Conservation (phyloP, 129 eudicot species). For the Tanacetum coccineum region DNA sequence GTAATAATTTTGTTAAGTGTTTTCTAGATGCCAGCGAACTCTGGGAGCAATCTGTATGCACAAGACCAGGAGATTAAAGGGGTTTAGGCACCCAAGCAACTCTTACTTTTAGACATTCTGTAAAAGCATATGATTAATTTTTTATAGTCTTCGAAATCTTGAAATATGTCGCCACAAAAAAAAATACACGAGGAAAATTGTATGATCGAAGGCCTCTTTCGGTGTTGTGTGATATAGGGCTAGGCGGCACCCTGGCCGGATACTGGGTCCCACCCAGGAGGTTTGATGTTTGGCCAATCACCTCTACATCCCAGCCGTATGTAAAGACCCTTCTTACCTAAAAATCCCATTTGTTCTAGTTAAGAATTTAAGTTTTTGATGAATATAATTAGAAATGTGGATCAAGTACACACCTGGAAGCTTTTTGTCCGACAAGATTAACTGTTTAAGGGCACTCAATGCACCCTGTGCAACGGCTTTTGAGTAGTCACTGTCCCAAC, state of each 20-base stretch:
- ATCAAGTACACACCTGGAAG: conserved; percentile 61
- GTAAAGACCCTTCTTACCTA: conserved; percentile 88
- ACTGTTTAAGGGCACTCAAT: conserved; percentile 80
- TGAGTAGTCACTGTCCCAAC: conserved; percentile 75
- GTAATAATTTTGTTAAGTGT: no score
- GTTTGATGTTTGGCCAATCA: conserved; percentile 95
- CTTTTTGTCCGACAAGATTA: conserved; percentile 69
- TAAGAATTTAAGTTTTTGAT: neutral
- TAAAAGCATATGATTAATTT: no score
- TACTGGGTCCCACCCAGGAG: conserved; percentile 93
- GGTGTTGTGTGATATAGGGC: neutral
- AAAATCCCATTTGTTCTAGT: conserved; percentile 10
- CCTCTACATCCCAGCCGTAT: conserved; percentile 93
- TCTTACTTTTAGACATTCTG: no score
- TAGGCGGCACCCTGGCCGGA: conserved; percentile 31
- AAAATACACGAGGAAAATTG: neutral
- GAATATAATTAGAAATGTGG: neutral
- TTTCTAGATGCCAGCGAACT: no score
- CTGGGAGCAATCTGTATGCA: no score
- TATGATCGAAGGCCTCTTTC: neutral
- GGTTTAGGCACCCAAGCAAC: no score
- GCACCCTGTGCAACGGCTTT: conserved; percentile 90
- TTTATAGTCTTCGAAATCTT: no score
- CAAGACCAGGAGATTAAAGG: no score
- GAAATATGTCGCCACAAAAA: neutral